phyloP scores from a whole-genome alignment of 78 protist species.

The Capsaspora owczarzaki region DNA sequence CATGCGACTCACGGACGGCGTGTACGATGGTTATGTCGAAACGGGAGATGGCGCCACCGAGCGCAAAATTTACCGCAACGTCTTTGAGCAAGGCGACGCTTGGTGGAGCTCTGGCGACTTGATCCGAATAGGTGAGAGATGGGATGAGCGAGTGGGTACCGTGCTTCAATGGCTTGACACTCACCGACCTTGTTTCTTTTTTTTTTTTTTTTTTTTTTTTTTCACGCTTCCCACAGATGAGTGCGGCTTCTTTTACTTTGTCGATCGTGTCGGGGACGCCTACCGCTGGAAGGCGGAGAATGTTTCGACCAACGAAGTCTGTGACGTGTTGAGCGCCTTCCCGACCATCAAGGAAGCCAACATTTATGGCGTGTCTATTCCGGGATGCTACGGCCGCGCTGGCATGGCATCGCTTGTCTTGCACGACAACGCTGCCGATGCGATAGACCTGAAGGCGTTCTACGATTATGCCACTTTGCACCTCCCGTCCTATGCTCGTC shows the following conservation, averaged over 20 bases:
- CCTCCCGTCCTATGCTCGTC: neutral
- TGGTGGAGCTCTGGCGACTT: constrained; percentile 39
- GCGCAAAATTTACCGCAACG: neutral
- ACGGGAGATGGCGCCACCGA: neutral
- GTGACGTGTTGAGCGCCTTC: neutral
- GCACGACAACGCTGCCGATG: constrained; percentile 2
- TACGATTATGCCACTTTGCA: neutral
- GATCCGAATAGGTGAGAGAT: neutral
- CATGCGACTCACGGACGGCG: neutral
- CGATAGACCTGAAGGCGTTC: neutral
- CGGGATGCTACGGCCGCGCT: neutral
- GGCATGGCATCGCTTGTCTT: constrained; percentile 7
- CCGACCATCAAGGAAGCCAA: neutral
- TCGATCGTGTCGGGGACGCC: constrained; percentile 53
- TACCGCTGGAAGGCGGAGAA: constrained; percentile 57
- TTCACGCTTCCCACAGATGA: neutral
- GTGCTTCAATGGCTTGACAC: neutral
- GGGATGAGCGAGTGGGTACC: neutral
- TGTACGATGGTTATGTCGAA: neutral
- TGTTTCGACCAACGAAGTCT: constrained; percentile 43
- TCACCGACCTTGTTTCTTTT: neutral
- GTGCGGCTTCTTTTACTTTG: constrained; percentile 33
- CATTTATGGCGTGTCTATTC: neutral
- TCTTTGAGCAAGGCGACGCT: constrained; percentile 21
- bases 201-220: no score